Conservation (phyloP, 148 eudicot genomes). For the Camellia lanceoleosa region DNA sequence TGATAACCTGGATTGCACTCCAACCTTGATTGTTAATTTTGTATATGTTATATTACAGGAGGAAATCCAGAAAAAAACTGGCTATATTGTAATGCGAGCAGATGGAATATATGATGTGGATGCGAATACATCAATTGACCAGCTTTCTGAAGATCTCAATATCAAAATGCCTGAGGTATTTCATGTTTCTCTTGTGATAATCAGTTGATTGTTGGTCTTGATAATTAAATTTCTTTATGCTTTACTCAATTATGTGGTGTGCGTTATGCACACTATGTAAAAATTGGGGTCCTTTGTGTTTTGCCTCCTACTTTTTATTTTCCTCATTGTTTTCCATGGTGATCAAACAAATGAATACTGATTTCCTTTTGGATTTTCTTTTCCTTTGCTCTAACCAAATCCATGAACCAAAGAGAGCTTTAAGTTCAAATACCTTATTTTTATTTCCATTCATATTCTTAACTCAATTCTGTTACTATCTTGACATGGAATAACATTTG, state of each 20-base stretch:
- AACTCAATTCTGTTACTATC: background rate
- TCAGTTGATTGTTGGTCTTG: background rate
- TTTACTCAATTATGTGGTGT: background rate
- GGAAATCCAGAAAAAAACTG: conserved; percentile 94
- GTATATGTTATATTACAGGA: conserved; percentile 41
- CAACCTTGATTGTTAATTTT: background rate
- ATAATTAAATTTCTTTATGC: background rate
- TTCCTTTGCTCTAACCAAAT: too few species aligned
- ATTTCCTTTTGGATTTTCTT: too few species aligned
- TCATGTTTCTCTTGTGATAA: background rate
- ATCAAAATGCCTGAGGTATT: conserved; percentile 89
- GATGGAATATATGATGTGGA: conserved; percentile 96
- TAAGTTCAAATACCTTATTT: too few species aligned
- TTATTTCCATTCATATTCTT: too few species aligned
- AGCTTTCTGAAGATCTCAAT: conserved; percentile 88
- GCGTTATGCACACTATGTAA: background rate
- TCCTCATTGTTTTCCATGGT: too few species aligned
- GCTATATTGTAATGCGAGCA: conserved; percentile 92
- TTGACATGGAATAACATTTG: background rate
- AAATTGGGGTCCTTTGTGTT: background rate
- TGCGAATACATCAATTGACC: conserved; percentile 96
- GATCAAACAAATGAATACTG: too few species aligned
- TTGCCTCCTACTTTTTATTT: too few species aligned
- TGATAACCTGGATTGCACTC: background rate
- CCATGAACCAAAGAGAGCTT: too few species aligned